Evolutionary conservation across 2,329 filamentous ascomycete genomes (phyloP), one percentile per base, ranked within the genome.

Genomic region (Teratosphaeria gauchensis): DNA sequence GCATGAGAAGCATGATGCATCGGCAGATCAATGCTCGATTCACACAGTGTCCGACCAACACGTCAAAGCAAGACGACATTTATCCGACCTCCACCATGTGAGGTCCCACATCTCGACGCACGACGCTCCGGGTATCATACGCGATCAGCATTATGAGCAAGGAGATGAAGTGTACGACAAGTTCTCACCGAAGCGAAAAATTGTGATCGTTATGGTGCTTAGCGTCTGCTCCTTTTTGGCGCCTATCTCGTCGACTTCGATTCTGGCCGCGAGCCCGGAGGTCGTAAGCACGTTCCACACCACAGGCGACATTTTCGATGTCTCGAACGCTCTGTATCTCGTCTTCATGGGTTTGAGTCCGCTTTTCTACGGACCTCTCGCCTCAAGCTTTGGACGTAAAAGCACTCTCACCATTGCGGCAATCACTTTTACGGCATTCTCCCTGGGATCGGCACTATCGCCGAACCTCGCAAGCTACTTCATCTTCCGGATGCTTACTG

Each of bases 151-250:
- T 35, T 76, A 72, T 62, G 77, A 80, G 59, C 64, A 69, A 51
- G 76, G 77, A 57, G 80, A 82, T 38, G 78, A 80, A 52, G 74
- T 82, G 61, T 92, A 91, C 75, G 80, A 86, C 65, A 80, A 80
- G 19, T 80, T 91, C 61, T 80, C 85, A 0, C 72, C 74, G 3
- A 74, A 75, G 16, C 81, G 85, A 48, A 94, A 92, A 72, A 69
- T 79, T 2, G 67, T 84, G 61, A 88, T 92, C 56, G 85, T 90
- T 16, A 76, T 77, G 9, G 80, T 91, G 5, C 74, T 92, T 56
- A 86, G 87, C 0, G 89, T 86, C 68, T 90, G 87, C 73, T 84
- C 86, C 30, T 90, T 92, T 63, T 76, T 92, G 52, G 85, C 89
- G 0, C 89, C 89, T 0, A 82, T 90, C 28, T 87, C 84, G 2